phyloP scores from a whole-genome alignment of 106 monocot species.

The Phalaenopsis equestris region DNA sequence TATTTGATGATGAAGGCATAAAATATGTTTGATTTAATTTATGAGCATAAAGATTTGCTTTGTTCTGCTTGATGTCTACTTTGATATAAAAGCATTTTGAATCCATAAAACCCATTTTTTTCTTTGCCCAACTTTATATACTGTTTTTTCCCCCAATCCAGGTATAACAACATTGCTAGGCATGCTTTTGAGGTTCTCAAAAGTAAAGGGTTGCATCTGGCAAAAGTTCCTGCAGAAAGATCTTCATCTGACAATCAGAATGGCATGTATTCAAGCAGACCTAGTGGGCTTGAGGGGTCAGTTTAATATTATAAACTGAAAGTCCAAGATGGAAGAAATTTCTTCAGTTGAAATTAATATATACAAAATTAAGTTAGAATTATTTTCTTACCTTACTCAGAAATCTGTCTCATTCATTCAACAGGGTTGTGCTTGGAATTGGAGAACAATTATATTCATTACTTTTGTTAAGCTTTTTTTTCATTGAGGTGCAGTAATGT shows the following conservation, averaged over 20 bases:
- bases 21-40: background rate
- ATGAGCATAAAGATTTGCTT: background rate
- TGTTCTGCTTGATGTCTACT: background rate
- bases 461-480: conserved; percentile 75
- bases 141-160: conserved; percentile 16
- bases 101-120: background rate
- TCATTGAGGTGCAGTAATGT: conserved; percentile 76
- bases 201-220: conserved; percentile 11
- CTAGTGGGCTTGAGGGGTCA: conserved; percentile 85
- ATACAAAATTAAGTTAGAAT: background rate
- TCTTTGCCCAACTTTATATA: background rate
- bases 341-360: background rate
- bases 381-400: background rate
- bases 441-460: conserved; percentile 86
- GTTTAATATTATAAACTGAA: conserved; percentile 5
- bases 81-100: background rate
- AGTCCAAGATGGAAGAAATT: background rate
- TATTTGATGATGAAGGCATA: background rate
- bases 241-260: conserved; percentile 20
- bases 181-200: conserved; percentile 66
- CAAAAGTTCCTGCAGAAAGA: conserved; percentile 14
- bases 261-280: conserved; percentile 16
- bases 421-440: conserved; percentile 77
- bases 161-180: conserved; percentile 96
- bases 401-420: conserved; percentile 4